phyloP scores from a whole-genome alignment of 768 basidiomycete species.

The Pulveroboletus sp. region DNA sequence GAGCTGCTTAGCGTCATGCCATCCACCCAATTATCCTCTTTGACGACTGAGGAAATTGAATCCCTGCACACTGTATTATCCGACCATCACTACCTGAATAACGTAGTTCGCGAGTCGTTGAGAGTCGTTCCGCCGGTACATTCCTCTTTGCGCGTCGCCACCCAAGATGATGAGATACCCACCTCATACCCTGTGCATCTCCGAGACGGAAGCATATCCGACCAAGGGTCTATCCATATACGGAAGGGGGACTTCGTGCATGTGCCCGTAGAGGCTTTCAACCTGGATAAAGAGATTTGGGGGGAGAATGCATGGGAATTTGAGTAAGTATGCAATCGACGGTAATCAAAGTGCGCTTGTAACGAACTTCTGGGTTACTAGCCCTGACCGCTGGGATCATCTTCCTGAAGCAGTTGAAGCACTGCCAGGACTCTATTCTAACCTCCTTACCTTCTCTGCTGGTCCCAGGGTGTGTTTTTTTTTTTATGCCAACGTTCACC shows the following conservation, averaged over 20 bases:
- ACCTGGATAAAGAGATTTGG: conserved; percentile 74
- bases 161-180: conserved; percentile 73
- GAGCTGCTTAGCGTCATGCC: conserved; percentile 57
- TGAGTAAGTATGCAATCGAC: conserved; percentile 44
- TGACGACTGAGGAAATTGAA: conserved; percentile 63
- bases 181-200: conserved; percentile 58
- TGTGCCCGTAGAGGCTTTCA: conserved; percentile 75
- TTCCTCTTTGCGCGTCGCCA: conserved; percentile 76
- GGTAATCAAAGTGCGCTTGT: conserved; percentile 3
- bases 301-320: conserved; percentile 80
- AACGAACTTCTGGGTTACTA: conserved; percentile 23
- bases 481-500: too few relatives aligned
- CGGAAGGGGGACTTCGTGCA: conserved; percentile 73
- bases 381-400: conserved; percentile 79
- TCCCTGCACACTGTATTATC: conserved; percentile 55
- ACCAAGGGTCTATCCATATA: conserved; percentile 44
- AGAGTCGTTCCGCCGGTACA: conserved; percentile 80
- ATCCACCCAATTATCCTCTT: conserved; percentile 36
- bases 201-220: conserved; percentile 42
- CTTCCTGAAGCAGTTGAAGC: conserved; percentile 64
- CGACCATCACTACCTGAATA: conserved; percentile 67
- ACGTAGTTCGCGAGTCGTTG: conserved; percentile 69
- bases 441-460: conserved; percentile 72
- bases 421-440: conserved; percentile 70
- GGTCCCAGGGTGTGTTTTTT: conserved; percentile 65